Percentiles rank a stretch among this genome's conserved stretches.
These are phyloP conservation scores for Euphorbia schlechtendalii DNA, from an alignment of 441 rosid genomes.

Conservation along the genomic window DNA sequence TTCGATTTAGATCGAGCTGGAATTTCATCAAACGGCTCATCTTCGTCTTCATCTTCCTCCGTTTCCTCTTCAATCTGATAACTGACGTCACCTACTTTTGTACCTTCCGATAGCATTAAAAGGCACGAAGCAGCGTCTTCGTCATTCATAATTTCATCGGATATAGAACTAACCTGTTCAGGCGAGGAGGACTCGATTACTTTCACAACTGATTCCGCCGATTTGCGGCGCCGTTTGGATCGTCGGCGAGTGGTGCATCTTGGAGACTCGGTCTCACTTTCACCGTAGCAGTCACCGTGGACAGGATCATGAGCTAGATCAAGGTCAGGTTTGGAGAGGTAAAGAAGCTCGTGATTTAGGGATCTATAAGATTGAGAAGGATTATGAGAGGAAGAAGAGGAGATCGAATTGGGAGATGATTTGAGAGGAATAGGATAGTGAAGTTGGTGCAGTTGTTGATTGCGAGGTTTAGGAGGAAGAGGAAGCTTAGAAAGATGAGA, in stretches of 20 bases:
- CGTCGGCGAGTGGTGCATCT: constrained; percentile 20
- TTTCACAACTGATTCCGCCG: not conserved
- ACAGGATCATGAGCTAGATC: constrained; percentile 1
- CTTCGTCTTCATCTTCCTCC: constrained; percentile 9
- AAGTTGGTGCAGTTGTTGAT: not conserved
- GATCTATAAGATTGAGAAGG: constrained; percentile 20
- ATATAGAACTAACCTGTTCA: constrained; percentile 23
- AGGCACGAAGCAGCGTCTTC: constrained; percentile 41
- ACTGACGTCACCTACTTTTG: too few relatives aligned
- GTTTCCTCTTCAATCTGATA: not conserved
- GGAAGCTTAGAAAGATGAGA: constrained; percentile 47
- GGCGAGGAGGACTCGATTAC: constrained; percentile 9
- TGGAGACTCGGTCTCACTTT: constrained; percentile 25
- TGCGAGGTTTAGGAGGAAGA: constrained; percentile 26
- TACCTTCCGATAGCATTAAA: constrained; percentile 30
- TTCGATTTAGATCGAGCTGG: constrained; percentile 3
- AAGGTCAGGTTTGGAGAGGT: not conserved
- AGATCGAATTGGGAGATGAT: constrained; percentile 22
- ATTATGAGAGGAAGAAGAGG: not conserved
- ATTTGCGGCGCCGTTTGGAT: constrained; percentile 28
- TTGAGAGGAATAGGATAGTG: not conserved
- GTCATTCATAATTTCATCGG: constrained; percentile 16
- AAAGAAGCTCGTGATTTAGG: constrained; percentile 7
- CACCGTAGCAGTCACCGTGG: constrained; percentile 12
- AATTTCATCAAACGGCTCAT: not conserved